Evolutionary conservation across 2,329 filamentous ascomycete species (phyloP).

Genomic region (Exophiala mesophila): DNA sequence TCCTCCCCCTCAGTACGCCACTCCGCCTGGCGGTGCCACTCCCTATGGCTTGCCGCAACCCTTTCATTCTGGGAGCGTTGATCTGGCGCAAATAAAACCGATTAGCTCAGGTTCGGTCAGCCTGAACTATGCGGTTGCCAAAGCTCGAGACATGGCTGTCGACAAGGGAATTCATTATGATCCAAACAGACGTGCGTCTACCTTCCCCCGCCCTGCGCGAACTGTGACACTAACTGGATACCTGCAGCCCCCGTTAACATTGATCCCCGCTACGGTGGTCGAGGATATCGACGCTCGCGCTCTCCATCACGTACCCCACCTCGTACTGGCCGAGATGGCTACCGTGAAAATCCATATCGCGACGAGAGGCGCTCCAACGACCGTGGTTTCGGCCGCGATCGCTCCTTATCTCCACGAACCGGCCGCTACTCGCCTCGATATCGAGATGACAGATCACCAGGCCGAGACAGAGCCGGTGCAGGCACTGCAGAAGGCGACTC

Average conservation of each 20-base stretch:
- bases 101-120: constrained; percentile 75
- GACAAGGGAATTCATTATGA: constrained; percentile 64
- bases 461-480: constrained; percentile 27
- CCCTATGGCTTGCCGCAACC: constrained; percentile 40
- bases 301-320: constrained; percentile 70
- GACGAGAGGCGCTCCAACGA: constrained; percentile 68
- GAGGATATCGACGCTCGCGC: constrained; percentile 57
- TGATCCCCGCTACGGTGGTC: constrained; percentile 32
- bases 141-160: constrained; percentile 74
- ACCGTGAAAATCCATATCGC: constrained; percentile 75
- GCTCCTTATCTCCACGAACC: constrained; percentile 66
- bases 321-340: constrained; percentile 60
- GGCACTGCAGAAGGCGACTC: constrained; percentile 59
- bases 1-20: constrained; percentile 40
- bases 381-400: constrained; percentile 59
- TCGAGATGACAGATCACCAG: constrained; percentile 55
- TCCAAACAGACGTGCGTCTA: constrained; percentile 32
- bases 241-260: constrained; percentile 17
- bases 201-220: background rate
- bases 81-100: constrained; percentile 74
- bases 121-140: constrained; percentile 77
- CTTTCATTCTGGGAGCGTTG: constrained; percentile 63
- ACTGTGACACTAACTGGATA: background rate
- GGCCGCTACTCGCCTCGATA: constrained; percentile 41
- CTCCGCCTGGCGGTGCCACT: constrained; percentile 36